Conservation (phyloP, 2,329 filamentous ascomycete genomes). For the Knoxdaviesia capensis region DNA sequence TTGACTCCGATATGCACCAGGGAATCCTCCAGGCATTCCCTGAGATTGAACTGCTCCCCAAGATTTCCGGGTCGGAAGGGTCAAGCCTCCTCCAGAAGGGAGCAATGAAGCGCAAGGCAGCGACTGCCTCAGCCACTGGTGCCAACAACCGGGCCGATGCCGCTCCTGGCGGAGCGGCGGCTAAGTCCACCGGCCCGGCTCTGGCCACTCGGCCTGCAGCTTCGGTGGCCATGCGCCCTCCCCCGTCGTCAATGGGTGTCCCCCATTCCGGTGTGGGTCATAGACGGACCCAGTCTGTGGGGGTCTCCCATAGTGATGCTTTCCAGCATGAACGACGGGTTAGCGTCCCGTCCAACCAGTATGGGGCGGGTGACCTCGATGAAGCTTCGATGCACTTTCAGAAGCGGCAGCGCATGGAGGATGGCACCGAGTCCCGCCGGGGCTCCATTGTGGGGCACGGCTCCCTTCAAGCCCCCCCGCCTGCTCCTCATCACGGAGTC, state of each 20-base stretch:
- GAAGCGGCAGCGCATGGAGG: too few relatives aligned
- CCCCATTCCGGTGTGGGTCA: slow-evolving; percentile 7
- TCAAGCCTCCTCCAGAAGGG: not conserved
- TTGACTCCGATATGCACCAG: slow-evolving; percentile 23
- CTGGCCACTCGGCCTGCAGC: not conserved
- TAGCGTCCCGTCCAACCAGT: slow-evolving; percentile 3
- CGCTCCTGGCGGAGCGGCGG: too few relatives aligned
- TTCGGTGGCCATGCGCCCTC: slow-evolving; percentile 4
- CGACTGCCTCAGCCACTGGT: not conserved
- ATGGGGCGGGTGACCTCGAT: slow-evolving; percentile 2
- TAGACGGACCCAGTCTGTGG: slow-evolving; percentile 16
- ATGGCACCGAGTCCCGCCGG: too few relatives aligned
- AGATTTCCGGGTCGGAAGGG: slow-evolving; percentile 21
- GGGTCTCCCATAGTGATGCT: slow-evolving; percentile 6
- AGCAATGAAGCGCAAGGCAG: slow-evolving; percentile 8
- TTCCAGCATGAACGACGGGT: not conserved
- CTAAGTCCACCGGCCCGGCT: too few relatives aligned
- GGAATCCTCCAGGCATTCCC: slow-evolving; percentile 25
- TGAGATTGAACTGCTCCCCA: slow-evolving; percentile 38
- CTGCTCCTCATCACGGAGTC: too few relatives aligned
- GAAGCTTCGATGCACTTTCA: slow-evolving; percentile 1
- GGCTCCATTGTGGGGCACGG: too few relatives aligned
- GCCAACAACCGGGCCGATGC: not conserved
- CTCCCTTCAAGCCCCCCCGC: too few relatives aligned
- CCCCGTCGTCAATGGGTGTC: slow-evolving; percentile 1